Conservation (phyloP, 495 filamentous ascomycete species). For the Xylaria castorea region DNA sequence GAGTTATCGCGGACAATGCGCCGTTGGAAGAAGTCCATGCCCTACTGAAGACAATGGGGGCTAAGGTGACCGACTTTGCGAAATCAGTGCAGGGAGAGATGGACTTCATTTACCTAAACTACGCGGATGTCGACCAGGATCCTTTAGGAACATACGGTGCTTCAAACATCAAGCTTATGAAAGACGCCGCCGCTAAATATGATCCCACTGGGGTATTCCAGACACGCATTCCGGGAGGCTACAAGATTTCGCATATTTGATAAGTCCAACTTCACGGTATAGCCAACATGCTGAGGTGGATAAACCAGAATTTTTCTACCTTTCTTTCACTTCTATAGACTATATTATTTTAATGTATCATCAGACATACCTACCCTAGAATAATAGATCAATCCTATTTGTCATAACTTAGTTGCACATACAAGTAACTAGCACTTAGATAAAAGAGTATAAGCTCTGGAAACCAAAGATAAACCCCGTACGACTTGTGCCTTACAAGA, state of each 20-base stretch:
- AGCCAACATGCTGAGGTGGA: background rate
- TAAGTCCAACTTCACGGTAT: background rate
- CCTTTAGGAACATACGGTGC: slow-evolving; percentile 56
- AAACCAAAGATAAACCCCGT: too few relatives aligned
- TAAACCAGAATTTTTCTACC: background rate
- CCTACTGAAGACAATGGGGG: slow-evolving; percentile 26
- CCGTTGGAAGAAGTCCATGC: slow-evolving; percentile 23
- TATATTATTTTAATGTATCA: background rate
- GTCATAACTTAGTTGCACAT: too few relatives aligned
- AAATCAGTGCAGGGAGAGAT: slow-evolving; percentile 35
- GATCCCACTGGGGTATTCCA: slow-evolving; percentile 59
- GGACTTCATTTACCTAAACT: slow-evolving; percentile 49
- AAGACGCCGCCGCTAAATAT: slow-evolving; percentile 50
- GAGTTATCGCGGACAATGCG: slow-evolving; percentile 18
- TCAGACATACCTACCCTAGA: background rate
- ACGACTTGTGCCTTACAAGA: too few relatives aligned
- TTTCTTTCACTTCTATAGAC: background rate
- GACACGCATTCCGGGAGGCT: slow-evolving; percentile 48
- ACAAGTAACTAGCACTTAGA: too few relatives aligned
- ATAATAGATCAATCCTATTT: too few relatives aligned
- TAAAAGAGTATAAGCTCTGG: too few relatives aligned
- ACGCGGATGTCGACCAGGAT: slow-evolving; percentile 53
- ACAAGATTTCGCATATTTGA: slow-evolving; percentile 35
- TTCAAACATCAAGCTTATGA: slow-evolving; percentile 50
- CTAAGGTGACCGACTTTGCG: slow-evolving; percentile 29